These are phyloP conservation scores for Pleurotus djamor DNA, from an alignment of 768 basidiomycete genomes.

Conservation along the genomic window DNA sequence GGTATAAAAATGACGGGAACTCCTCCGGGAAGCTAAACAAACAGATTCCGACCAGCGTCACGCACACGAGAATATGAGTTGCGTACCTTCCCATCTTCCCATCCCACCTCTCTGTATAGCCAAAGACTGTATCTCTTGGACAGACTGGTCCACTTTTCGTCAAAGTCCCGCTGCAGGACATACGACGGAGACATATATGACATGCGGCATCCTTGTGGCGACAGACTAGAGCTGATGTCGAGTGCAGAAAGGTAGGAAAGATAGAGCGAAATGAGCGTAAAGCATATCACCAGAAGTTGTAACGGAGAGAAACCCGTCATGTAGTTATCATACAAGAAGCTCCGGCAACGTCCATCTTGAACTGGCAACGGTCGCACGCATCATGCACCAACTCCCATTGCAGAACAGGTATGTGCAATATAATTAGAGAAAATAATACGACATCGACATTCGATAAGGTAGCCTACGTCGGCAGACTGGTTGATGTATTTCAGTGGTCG, in stretches of 20 bases:
- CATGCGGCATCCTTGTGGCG: slow-evolving; percentile 94
- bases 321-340: background rate
- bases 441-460: too few relatives aligned
- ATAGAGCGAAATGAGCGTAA: slow-evolving; percentile 28
- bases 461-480: too few relatives aligned
- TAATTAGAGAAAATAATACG: too few relatives aligned
- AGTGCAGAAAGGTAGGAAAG: slow-evolving; percentile 40
- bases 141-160: slow-evolving; percentile 68
- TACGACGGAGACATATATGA: slow-evolving; percentile 96
- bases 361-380: background rate
- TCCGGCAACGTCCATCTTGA: too few relatives aligned
- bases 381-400: too few relatives aligned
- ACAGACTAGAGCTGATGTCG: slow-evolving; percentile 50
- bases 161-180: slow-evolving; percentile 64
- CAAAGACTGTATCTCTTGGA: slow-evolving; percentile 79
- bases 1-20: slow-evolving; percentile 95
- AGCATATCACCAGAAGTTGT: slow-evolving; percentile 30
- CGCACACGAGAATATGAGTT: background rate
- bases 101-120: slow-evolving; percentile 87
- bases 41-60: background rate
- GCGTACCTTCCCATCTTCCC: slow-evolving; percentile 67
- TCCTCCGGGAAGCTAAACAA: slow-evolving; percentile 32
- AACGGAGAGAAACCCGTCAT: slow-evolving; percentile 7
- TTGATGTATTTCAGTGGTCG: too few relatives aligned
- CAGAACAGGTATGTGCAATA: too few relatives aligned